Percentiles rank a stretch among this genome's conserved stretches.
These are phyloP conservation scores for Telopea speciosissima DNA, from an alignment of 177 flowering plant species.

Conservation along the genomic window DNA sequence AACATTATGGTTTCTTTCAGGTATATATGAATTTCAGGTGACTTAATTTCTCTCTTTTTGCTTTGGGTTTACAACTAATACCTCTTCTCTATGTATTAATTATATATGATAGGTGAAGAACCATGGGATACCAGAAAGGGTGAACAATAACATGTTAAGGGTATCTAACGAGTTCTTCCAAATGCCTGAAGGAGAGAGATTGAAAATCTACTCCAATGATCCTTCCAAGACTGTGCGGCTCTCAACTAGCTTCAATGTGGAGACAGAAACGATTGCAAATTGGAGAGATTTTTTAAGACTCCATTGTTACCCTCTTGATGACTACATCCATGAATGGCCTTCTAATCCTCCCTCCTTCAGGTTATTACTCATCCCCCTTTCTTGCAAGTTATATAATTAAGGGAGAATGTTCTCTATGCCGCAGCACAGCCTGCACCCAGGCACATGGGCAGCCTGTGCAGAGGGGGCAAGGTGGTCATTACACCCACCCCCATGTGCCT, in stretches of 20 bases:
- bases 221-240: conserved; percentile 45
- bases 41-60: too few relatives aligned
- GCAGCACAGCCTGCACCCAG: too few relatives aligned
- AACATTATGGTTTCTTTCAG: conserved; percentile 56
- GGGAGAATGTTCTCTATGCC: too few relatives aligned
- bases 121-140: conserved; percentile 45
- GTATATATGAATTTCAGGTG: too few relatives aligned
- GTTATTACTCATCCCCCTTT: too few relatives aligned
- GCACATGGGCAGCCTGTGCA: too few relatives aligned
- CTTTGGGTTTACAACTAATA: too few relatives aligned
- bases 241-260: conserved; percentile 65
- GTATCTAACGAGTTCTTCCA: conserved; percentile 47
- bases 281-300: conserved; percentile 74
- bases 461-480: too few relatives aligned
- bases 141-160: conserved; percentile 31
- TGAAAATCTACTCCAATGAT: conserved; percentile 57
- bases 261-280: conserved; percentile 48
- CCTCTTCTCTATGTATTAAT: neutral
- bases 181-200: conserved; percentile 51
- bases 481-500: too few relatives aligned
- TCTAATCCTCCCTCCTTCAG: conserved; percentile 49
- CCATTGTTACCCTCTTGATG: conserved; percentile 61
- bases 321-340: conserved; percentile 55
- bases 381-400: too few relatives aligned
- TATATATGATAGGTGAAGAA: conserved; percentile 38